Base-by-base conservation (phyloP, 108 stramenopile genomes). In the Skeletonema marinoi region DNA sequence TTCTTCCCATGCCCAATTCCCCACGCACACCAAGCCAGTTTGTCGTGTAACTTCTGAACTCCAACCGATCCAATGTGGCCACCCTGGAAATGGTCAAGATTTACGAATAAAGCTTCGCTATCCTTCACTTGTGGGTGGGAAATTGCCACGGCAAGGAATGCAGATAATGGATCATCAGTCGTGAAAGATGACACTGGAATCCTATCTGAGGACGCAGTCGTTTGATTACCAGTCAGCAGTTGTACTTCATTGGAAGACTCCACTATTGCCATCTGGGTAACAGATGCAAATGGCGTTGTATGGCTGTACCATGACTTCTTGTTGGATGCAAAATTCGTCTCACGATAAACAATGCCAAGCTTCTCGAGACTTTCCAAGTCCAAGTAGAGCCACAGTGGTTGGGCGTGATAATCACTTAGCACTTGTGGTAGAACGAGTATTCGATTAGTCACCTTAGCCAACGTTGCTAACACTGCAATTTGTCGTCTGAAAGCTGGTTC, bases 281-380 rank as follows among this genome's bases (percentile, higher is more conserved):
- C 51, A 12, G 51, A 70, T 36, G 6, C 32, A 74, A 60, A 80
- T 35, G 56, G 79, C 50, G 33, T 58, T 46, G 46, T 36, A 11
- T 11, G 29, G 25, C 19, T 32, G 41, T 66, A 35, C 85, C 85
- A 86, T 3, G 82, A 29, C 74, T 83, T 82, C 30, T 50, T 64
- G 54, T 86, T 86, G 74, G 35, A 48, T 7, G 44, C 21, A 62
- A 86, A 86, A 68, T 86, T 86, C 14, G 82, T 80, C 68, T 86
- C 85, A 14, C 85, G 70, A 38, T 42, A 61, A n/a, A 76, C 75
- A 35, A 79, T 68, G 11, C 32, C 44, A 33, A 75, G 19, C 11
- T 66, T 48, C 31, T 68, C 60, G 9, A 79, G 65, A 17, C 61
- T 38, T 16, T 68, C 68, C 46, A 79, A 51, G 35, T 86, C 82